A percentile compares a stretch with the other conserved stretches of the same genome.
Conservation (phyloP, 176 grass and related monocot species). For the Musa itinerans region DNA sequence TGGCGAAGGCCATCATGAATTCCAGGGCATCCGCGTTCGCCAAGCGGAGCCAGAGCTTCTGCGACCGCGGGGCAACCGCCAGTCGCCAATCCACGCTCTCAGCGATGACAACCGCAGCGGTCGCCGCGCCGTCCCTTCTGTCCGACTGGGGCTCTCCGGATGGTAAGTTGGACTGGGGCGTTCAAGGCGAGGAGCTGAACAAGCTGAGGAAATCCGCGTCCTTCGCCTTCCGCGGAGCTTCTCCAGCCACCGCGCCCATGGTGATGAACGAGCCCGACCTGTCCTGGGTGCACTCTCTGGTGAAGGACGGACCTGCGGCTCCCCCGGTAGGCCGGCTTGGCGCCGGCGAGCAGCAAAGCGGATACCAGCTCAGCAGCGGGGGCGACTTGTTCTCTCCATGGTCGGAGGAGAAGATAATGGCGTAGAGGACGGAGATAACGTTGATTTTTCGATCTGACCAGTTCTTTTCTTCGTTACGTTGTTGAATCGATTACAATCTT, state of each 20-base stretch:
- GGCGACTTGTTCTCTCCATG: conserved; percentile 11
- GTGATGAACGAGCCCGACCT: conserved; percentile 40
- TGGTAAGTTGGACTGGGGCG: conserved; percentile 32
- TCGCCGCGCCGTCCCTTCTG: conserved; percentile 29
- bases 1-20: conserved; percentile 24
- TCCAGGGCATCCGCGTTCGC: conserved; percentile 29
- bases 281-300: conserved; percentile 61
- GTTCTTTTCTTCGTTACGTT: conserved; percentile 90
- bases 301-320: conserved; percentile 32
- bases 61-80: conserved; percentile 46
- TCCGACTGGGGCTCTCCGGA: conserved; percentile 12
- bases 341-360: conserved; percentile 2
- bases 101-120: conserved; percentile 4
- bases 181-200: conserved; percentile 50
- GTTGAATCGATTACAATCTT: conserved; percentile 60
- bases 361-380: background rate
- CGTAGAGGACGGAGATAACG: conserved; percentile 38
- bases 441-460: conserved; percentile 45
- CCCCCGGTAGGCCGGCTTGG: conserved; percentile 18
- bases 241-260: background rate
- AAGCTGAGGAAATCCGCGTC: conserved; percentile 40
- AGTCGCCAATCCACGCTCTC: conserved; percentile 37
- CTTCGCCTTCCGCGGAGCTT: conserved; percentile 14
- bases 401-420: conserved; percentile 62
- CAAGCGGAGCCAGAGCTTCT: conserved; percentile 91